A percentile compares a stretch with the other conserved stretches of the same genome.
phyloP scores from a whole-genome alignment of 1,139 yeast species.

The Yamadazyma sp. region DNA sequence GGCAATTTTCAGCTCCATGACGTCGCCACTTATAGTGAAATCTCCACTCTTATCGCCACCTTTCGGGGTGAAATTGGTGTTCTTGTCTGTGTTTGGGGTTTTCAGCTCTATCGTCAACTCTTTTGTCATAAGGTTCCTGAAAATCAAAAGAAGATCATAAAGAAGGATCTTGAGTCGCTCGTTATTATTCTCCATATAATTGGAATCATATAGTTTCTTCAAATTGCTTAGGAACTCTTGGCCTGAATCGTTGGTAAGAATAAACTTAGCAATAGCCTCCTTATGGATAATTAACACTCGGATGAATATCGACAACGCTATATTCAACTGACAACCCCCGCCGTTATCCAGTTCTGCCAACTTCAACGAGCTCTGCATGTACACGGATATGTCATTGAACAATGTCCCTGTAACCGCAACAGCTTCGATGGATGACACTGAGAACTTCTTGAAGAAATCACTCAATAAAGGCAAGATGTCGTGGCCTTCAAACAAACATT shows the following conservation, averaged over 20 bases:
- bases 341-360: not conserved
- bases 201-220: conserved; percentile 45
- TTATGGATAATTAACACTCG: conserved; percentile 64
- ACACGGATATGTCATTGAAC: conserved; percentile 11
- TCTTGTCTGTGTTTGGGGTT: not conserved
- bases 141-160: conserved; percentile 60
- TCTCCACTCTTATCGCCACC: not conserved
- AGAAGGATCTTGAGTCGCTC: conserved; percentile 58
- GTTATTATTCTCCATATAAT: conserved; percentile 34
- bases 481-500: conserved; percentile 10
- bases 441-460: conserved; percentile 42
- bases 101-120: conserved; percentile 7
- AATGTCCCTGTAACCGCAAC: conserved; percentile 18
- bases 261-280: conserved; percentile 33
- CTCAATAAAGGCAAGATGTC: conserved; percentile 31
- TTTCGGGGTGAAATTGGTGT: not conserved
- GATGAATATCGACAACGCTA: conserved; percentile 39
- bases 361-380: conserved; percentile 7
- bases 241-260: conserved; percentile 29
- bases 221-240: conserved; percentile 45
- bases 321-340: conserved; percentile 5
- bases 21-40: not conserved
- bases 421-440: conserved; percentile 26
- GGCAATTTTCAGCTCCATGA: not conserved
- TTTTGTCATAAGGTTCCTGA: conserved; percentile 42